A percentile compares a stretch with the other conserved stretches of the same genome.
These are phyloP conservation scores for Aureobasidium sp. DNA, from an alignment of 2,329 filamentous ascomycete species.

Conservation along the genomic window DNA sequence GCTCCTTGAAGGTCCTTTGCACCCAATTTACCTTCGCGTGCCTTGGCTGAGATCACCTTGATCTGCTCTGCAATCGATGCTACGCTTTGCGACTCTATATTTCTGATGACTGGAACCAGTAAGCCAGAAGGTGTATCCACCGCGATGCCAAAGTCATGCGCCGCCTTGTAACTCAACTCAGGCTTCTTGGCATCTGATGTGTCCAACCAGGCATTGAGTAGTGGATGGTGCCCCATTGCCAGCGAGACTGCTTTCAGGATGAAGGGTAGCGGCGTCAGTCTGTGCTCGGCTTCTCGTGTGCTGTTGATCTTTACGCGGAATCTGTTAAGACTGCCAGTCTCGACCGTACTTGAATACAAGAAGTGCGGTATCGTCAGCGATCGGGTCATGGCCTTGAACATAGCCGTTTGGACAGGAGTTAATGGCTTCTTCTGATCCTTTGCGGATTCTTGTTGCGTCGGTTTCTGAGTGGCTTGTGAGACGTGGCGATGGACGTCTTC, in stretches of 20 bases:
- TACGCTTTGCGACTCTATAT: constrained; percentile 70
- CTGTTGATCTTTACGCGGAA: constrained; percentile 70
- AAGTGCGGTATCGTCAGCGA: constrained; percentile 91
- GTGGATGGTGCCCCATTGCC: constrained; percentile 69
- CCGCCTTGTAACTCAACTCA: constrained; percentile 64
- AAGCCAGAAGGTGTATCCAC: constrained; percentile 89
- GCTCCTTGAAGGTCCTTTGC: constrained; percentile 71
- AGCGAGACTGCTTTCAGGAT: constrained; percentile 92
- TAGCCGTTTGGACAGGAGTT: constrained; percentile 73
- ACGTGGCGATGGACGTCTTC: constrained; percentile 63
- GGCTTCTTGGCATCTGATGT: constrained; percentile 55
- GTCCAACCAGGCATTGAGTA: constrained; percentile 82
- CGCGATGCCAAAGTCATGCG: constrained; percentile 92
- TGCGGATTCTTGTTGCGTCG: constrained; percentile 24
- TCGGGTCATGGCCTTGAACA: constrained; percentile 97
- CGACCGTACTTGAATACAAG: constrained; percentile 83
- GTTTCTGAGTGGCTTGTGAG: constrained; percentile 18
- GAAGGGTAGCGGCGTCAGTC: constrained; percentile 87
- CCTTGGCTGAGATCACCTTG: constrained; percentile 61
- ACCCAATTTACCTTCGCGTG: constrained; percentile 63
- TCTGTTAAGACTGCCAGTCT: constrained; percentile 64
- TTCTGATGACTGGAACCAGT: constrained; percentile 82
- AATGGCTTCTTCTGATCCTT: constrained; percentile 61
- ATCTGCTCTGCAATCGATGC: constrained; percentile 71
- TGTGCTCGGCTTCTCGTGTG: constrained; percentile 34